These are phyloP conservation scores for Neltuma alba DNA, from an alignment of 306 rosid genomes.

Conservation along the genomic window DNA sequence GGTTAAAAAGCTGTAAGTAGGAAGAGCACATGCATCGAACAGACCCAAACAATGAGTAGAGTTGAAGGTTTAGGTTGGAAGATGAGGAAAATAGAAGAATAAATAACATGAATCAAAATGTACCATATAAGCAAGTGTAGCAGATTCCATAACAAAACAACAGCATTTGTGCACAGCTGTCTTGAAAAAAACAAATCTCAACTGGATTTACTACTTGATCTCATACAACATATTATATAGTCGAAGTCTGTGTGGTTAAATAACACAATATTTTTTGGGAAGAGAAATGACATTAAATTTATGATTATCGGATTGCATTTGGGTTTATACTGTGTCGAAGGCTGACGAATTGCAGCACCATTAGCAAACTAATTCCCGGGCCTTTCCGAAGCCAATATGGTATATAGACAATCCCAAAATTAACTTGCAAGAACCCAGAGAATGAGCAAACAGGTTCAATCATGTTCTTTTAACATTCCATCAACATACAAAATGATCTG, in stretches of 20 bases:
- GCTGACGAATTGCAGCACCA: not conserved
- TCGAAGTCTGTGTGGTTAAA: not conserved
- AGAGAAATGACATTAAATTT: not conserved
- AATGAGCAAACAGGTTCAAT: conserved; percentile 38
- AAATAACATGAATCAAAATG: not conserved
- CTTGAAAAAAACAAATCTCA: not conserved
- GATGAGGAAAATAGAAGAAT: not conserved
- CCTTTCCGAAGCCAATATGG: not conserved
- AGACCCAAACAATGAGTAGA: not conserved
- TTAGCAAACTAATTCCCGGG: not conserved
- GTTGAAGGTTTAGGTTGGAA: not conserved
- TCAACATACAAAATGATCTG: conserved; percentile 52
- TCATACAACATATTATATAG: not conserved
- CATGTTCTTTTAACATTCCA: conserved; percentile 53
- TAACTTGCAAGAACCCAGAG: conserved; percentile 40
- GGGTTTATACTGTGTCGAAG: not conserved
- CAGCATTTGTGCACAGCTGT: not conserved
- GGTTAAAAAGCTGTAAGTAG: not conserved
- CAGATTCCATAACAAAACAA: not conserved
- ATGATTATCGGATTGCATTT: not conserved
- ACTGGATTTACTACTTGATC: not conserved
- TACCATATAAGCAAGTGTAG: not conserved
- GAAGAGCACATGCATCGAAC: not conserved
- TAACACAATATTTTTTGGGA: not conserved
- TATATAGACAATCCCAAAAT: conserved; percentile 24